phyloP scores from a whole-genome alignment of 2,329 filamentous ascomycete genomes.

The Fusarium xylarioides region DNA sequence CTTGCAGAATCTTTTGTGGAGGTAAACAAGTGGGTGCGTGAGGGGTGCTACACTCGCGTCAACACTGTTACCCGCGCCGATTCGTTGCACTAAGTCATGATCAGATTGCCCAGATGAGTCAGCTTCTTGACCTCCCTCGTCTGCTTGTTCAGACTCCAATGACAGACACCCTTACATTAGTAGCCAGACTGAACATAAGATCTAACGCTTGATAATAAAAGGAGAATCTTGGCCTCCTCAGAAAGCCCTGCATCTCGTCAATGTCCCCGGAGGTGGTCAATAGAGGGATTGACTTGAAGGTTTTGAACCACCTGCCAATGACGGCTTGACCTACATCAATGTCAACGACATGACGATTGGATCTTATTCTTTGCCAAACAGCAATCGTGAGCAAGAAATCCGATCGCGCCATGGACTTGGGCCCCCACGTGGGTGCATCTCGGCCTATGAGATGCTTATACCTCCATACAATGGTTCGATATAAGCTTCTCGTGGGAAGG shows the following conservation, averaged over 20 bases:
- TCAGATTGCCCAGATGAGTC: neutral
- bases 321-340: neutral
- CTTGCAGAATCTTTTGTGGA: fast-evolving
- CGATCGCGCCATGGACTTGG: neutral
- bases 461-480: no score
- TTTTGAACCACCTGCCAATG: neutral
- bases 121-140: fast-evolving
- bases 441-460: no score
- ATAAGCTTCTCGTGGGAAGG: no score
- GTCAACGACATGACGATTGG: fast-evolving
- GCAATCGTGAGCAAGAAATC: fast-evolving
- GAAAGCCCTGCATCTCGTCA: neutral
- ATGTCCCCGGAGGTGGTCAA: neutral
- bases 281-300: neutral
- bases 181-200: no score
- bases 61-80: neutral
- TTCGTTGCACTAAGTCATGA: neutral
- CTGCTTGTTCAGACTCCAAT: fast-evolving
- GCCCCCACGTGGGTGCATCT: no score
- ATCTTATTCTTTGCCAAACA: fast-evolving
- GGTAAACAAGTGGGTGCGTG: fast-evolving
- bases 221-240: fast-evolving
- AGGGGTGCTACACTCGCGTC: neutral
- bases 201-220: fast-evolving
- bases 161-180: fast-evolving